Evolutionary conservation across 192 early-diverging fungal genomes (phyloP), one percentile per base, ranked within the genome.

Genomic region (Entomortierella chlamydospora): DNA sequence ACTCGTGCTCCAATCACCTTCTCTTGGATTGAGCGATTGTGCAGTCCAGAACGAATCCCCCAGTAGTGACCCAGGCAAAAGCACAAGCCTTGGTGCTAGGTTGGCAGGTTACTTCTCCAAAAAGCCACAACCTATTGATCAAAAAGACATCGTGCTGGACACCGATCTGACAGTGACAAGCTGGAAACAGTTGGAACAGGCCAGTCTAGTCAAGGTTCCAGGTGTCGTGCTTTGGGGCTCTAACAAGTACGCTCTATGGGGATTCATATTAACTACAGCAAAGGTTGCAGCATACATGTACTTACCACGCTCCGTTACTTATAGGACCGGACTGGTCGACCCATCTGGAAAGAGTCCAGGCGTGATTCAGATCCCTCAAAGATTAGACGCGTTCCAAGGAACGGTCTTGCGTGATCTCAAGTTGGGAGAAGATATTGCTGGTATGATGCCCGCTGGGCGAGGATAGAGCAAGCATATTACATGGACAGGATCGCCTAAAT

Each of bases 171-270:
- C 76, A 0, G 62, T 79, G 34, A 79, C 76, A 7, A 79, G 76
- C 58, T 79, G 76, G 76, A 79, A 79, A 63, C 76, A 79, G 43
- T 61, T 70, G 61, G 76, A 79, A 49, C 76, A 79, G 30, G 45
- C 26, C 34, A 62, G 33, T 11, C 31, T 79, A 31, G 39, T 79
- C 63, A 70, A 45, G n/a, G 26, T 51, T 1, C 63, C 76, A 0
- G 76, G 76, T 0, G 30, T 79, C 39, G 66, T 79, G 68, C 76
- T 79, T 41, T 79, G 76, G 76, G 76, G 76, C 54, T 79, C 76
- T 1, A 79, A 79, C 76, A 79, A 79, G 76, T 79, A 66, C 2
- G 52, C 18, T 7, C 0, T 53, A 10, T 33, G 59, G 15, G 25
- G 52, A n/a, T n/a, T n/a, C n/a, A n/a, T n/a, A n/a, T n/a, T n/a